Conservation (phyloP, 2,329 filamentous ascomycete species). For the Fusarium sp. region DNA sequence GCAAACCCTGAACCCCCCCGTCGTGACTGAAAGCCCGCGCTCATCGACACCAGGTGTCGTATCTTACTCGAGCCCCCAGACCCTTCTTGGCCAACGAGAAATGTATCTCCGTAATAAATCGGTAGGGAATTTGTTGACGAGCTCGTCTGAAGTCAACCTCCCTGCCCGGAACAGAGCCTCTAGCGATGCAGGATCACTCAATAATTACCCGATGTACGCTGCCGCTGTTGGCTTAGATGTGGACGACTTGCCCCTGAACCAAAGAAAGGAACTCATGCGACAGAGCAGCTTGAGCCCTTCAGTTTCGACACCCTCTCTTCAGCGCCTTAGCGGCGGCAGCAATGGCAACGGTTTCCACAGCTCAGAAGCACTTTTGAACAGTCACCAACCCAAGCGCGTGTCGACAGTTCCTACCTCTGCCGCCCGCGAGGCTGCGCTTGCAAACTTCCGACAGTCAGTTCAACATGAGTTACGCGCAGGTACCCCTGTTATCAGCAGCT, state of each 20-base stretch:
- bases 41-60: conserved; percentile 60
- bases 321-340: conserved; percentile 45
- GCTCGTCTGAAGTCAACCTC: conserved; percentile 46
- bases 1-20: conserved; percentile 41
- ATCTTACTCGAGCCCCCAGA: conserved; percentile 66
- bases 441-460: conserved; percentile 75
- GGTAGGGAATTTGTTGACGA: conserved; percentile 55
- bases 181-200: conserved; percentile 60
- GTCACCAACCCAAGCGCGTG: conserved; percentile 66
- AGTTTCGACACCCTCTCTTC: conserved; percentile 44
- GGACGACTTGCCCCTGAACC: conserved; percentile 79
- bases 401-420: conserved; percentile 59
- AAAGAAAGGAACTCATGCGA: conserved; percentile 73
- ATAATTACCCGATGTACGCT: conserved; percentile 54
- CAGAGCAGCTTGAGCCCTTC: conserved; percentile 60
- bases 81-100: conserved; percentile 68
- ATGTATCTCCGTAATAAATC: conserved; percentile 67
- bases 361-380: conserved; percentile 60
- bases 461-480: conserved; percentile 69
- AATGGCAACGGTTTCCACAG: conserved; percentile 50
- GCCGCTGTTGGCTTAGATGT: conserved; percentile 58
- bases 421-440: conserved; percentile 70
- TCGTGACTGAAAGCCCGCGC: conserved; percentile 44
- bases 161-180: conserved; percentile 48
- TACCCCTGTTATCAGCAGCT: conserved; percentile 52